phyloP scores from a whole-genome alignment of 1,139 yeast species.

The Scheffersomyces titani region DNA sequence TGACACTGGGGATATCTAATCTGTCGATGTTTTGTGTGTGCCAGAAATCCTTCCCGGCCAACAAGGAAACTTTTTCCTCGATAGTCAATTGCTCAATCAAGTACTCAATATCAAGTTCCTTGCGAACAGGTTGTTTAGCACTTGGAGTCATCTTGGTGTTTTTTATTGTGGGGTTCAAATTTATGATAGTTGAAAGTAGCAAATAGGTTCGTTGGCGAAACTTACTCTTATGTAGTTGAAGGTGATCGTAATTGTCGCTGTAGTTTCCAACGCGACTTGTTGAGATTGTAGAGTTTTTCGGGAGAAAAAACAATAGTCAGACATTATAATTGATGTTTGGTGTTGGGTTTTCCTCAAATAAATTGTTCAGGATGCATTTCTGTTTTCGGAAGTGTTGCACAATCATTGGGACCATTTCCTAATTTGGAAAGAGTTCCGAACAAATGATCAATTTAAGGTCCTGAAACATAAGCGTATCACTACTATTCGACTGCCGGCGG shows the following conservation, averaged over 20 bases:
- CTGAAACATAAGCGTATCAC: neutral
- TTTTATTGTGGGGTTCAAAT: neutral
- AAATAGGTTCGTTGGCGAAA: neutral
- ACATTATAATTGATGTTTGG: neutral
- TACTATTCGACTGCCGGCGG: no score
- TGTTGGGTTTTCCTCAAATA: neutral
- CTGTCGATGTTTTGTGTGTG: slow-evolving; percentile 20
- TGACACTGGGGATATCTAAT: slow-evolving; percentile 17
- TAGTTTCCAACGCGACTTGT: neutral
- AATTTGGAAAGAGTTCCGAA: neutral
- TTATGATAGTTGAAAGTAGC: neutral
- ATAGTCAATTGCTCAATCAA: slow-evolving; percentile 18
- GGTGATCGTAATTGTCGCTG: neutral
- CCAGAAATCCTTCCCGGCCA: slow-evolving; percentile 24
- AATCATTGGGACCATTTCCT: neutral
- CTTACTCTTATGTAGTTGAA: neutral
- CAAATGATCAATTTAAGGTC: neutral
- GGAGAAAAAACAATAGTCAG: neutral
- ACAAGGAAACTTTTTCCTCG: slow-evolving; percentile 18
- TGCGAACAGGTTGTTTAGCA: neutral
- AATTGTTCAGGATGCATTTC: neutral
- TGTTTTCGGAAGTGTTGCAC: neutral
- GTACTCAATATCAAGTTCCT: slow-evolving; percentile 13
- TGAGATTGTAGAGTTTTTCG: neutral
- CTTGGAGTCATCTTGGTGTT: neutral